These are phyloP conservation scores for Suillus brevipes DNA, from an alignment of 768 basidiomycete species.

Conservation along the genomic window DNA sequence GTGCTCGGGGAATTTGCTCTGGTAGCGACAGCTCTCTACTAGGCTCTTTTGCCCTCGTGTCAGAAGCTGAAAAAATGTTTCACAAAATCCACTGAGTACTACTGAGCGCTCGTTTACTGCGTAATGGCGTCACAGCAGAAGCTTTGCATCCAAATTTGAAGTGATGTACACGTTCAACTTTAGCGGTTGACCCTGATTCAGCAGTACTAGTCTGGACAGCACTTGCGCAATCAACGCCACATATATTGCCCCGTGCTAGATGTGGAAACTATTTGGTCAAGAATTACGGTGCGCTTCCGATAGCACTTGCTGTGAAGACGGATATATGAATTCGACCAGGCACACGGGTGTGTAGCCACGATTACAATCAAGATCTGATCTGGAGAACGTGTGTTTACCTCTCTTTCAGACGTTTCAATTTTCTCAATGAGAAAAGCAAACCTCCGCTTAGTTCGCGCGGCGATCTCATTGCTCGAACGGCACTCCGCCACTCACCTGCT, in stretches of 20 bases:
- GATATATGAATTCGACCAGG: conserved; percentile 38
- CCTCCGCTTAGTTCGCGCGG: conserved; percentile 34
- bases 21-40: not conserved
- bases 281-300: conserved; percentile 19
- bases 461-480: conserved; percentile 36
- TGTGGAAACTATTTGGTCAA: conserved; percentile 7
- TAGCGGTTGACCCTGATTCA: not conserved
- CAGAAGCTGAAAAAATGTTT: not conserved
- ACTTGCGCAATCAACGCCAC: conserved; percentile 1
- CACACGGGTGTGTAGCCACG: conserved; percentile 30
- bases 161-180: not conserved
- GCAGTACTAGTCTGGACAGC: conserved; percentile 10
- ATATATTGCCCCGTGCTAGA: conserved; percentile 11
- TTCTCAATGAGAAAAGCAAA: conserved; percentile 37
- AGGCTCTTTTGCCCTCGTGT: not conserved
- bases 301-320: conserved; percentile 31
- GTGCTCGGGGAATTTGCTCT: not conserved
- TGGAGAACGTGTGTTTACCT: conserved; percentile 29
- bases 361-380: conserved; percentile 37
- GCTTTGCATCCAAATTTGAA: conserved; percentile 1
- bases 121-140: not conserved
- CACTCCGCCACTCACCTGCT: conserved; percentile 27
- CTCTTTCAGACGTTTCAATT: conserved; percentile 34
- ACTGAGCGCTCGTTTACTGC: not conserved
- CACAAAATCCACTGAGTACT: not conserved